Base-by-base conservation (phyloP, 441 rosid species). In the Omphalea diandra region DNA sequence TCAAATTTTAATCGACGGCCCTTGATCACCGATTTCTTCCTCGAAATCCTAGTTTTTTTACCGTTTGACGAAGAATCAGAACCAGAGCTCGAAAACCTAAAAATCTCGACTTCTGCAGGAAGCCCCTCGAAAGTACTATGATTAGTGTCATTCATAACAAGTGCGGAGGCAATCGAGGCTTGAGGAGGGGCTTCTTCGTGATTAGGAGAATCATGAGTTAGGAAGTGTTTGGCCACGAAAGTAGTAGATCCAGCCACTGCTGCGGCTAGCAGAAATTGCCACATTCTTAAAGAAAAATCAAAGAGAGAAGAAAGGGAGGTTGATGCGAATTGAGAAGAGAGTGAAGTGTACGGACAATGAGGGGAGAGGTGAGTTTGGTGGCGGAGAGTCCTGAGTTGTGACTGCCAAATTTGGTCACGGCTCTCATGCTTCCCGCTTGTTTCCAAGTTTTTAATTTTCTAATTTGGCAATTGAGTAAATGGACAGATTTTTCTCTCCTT, bases 221-320 rank as follows among this genome's bases (percentile, higher is more conserved):
- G 74, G 63, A 84, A 62, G 76, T 83, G 88, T 50, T 82, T 90
- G 58, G 94, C 94, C n/a, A 84, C 75, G 75, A 92, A 60, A 20
- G 86, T 73, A 10, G 93, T 86, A 76, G 93, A 86, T 76, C 94
- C 97, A 18, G 96, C 97, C 1, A 87, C 74, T n/a, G 90, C 94
- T 40, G 93, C 96, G 9, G 90, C 91, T 27, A 92, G 11, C 20
- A 92, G 80, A 63, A 82, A 72, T 72, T 88, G 93, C 97, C 94
- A 92, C 97, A 90, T 92, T 31, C 11, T 49, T 7, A 18, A 15
- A n/a, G 18, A 15, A 31, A 3, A 31, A 50, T 32, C 14, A 26
- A n/a, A 12, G 5, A 18, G 3, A 40, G 29, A 10, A 47, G 20
- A 33, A 3, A 18, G 38, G 26, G 63, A 55, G 35, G 29, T 15